Evolutionary conservation across 495 filamentous ascomycete species (phyloP).

Genomic region (Daldinia concentrica): DNA sequence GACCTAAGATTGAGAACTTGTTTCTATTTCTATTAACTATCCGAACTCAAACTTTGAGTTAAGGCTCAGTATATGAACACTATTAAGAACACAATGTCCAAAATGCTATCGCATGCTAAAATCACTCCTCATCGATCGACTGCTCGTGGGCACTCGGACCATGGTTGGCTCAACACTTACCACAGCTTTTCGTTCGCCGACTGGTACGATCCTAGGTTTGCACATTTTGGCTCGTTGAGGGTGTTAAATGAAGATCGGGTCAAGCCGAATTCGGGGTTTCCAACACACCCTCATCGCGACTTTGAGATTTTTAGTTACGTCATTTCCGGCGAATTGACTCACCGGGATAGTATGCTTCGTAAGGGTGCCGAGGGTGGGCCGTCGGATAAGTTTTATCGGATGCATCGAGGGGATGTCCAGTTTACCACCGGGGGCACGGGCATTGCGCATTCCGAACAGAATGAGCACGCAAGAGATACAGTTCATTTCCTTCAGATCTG

Average conservation of each 20-base stretch:
- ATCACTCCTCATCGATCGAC: slow-evolving; percentile 68
- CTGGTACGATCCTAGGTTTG: slow-evolving; percentile 73
- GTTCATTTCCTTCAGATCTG: slow-evolving; percentile 88
- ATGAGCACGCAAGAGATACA: slow-evolving; percentile 68
- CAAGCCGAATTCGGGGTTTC: slow-evolving; percentile 71
- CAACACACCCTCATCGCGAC: slow-evolving; percentile 81
- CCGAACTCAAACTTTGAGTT: slow-evolving; percentile 1
- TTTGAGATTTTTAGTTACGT: slow-evolving; percentile 89
- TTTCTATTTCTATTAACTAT: slow-evolving; percentile 11
- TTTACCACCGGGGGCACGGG: slow-evolving; percentile 83
- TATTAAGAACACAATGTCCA: slow-evolving; percentile 59
- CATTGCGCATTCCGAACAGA: slow-evolving; percentile 80
- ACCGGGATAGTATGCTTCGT: slow-evolving; percentile 77
- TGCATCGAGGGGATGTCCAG: slow-evolving; percentile 81
- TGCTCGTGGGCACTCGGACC: slow-evolving; percentile 75
- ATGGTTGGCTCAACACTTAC: slow-evolving; percentile 86
- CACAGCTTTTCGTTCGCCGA: slow-evolving; percentile 83
- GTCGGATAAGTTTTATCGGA: slow-evolving; percentile 70
- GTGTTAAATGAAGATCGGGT: slow-evolving; percentile 89
- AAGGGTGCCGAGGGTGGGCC: slow-evolving; percentile 63
- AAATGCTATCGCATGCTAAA: slow-evolving; percentile 67
- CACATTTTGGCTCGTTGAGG: slow-evolving; percentile 73
- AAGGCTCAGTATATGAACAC: slow-evolving; percentile 35
- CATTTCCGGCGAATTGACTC: slow-evolving; percentile 79
- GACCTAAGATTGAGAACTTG: slow-evolving; percentile 22